These are phyloP conservation scores for Cenchrus fungigraminus DNA, from an alignment of 176 grass and related monocot species.

Conservation along the genomic window DNA sequence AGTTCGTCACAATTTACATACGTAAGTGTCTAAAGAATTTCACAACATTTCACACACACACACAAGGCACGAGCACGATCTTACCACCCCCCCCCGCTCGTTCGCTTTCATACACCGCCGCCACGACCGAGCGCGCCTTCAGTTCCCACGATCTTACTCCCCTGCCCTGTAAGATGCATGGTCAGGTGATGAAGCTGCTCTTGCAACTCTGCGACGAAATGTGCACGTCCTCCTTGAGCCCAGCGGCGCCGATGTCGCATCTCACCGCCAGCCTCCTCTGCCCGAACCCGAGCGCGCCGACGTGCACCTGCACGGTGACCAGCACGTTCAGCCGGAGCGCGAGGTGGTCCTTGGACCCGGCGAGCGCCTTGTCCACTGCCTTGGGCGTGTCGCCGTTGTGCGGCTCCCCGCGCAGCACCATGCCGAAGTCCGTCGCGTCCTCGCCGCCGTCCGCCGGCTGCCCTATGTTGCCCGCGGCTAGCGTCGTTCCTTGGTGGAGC, in stretches of 20 bases:
- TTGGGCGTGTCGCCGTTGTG: constrained; percentile 35
- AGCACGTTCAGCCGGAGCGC: constrained; percentile 41
- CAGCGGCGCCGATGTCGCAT: constrained; percentile 48
- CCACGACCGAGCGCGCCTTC: neutral
- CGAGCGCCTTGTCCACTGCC: constrained; percentile 44
- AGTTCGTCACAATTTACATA: constrained; percentile 16
- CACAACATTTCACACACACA: constrained; percentile 19
- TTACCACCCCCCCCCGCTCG: neutral
- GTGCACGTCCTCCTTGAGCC: constrained; percentile 52
- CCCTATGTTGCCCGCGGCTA: constrained; percentile 47
- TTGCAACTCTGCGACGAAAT: constrained; percentile 61
- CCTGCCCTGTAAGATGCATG: neutral
- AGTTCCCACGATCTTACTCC: neutral
- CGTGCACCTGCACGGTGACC: constrained; percentile 49
- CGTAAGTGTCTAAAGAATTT: neutral
- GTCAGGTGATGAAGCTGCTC: constrained; percentile 54
- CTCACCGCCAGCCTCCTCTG: constrained; percentile 42
- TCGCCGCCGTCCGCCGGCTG: constrained; percentile 53
- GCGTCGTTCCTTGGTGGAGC: neutral
- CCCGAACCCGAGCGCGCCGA: constrained; percentile 56
- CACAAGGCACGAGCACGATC: neutral
- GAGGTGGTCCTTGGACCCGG: constrained; percentile 45
- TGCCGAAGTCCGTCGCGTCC: constrained; percentile 50
- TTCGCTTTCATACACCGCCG: neutral
- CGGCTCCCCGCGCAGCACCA: constrained; percentile 42